Evolutionary conservation across 805 yeast species (phyloP).

Genomic region (Soucietia sequanensis): DNA sequence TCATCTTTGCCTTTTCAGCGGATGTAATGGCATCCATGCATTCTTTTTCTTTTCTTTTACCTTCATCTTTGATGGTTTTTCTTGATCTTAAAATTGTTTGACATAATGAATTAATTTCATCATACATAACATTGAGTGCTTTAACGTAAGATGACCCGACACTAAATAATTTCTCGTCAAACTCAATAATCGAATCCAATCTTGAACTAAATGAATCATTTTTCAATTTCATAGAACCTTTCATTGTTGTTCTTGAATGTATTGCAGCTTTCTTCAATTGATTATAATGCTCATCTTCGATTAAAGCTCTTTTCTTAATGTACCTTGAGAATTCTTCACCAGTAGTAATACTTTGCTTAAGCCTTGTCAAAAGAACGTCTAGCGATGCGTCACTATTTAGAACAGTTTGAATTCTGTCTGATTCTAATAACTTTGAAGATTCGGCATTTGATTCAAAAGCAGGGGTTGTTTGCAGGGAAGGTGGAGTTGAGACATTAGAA

Average conservation of each 20-base stretch:
- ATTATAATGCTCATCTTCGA: slow-evolving; percentile 75
- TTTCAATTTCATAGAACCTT: slow-evolving; percentile 43
- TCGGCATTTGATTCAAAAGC: slow-evolving; percentile 6
- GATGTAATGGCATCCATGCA: slow-evolving; percentile 75
- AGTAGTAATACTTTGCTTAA: slow-evolving; percentile 76
- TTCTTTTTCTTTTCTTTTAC: slow-evolving; percentile 77
- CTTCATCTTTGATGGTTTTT: slow-evolving; percentile 78
- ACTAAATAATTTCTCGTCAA: slow-evolving; percentile 69
- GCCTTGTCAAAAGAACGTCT: slow-evolving; percentile 65
- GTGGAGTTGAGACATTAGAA: neutral
- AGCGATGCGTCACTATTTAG: slow-evolving; percentile 73
- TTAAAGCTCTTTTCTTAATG: slow-evolving; percentile 70
- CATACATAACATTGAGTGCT: slow-evolving; percentile 81
- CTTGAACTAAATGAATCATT: slow-evolving; percentile 65
- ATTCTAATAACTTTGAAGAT: slow-evolving; percentile 35
- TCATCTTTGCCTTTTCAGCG: slow-evolving; percentile 83
- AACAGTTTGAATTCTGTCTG: slow-evolving; percentile 50
- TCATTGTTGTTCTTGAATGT: slow-evolving; percentile 50
- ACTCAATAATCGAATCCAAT: slow-evolving; percentile 66
- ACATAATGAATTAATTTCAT: slow-evolving; percentile 72
- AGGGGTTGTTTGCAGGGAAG: neutral
- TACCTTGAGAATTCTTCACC: slow-evolving; percentile 84
- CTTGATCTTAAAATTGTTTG: slow-evolving; percentile 69
- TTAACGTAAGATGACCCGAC: slow-evolving; percentile 77
- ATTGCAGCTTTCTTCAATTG: slow-evolving; percentile 72